Evolutionary conservation across 306 rosid genomes (phyloP).

Genomic region (Trichosanthes truncata): DNA sequence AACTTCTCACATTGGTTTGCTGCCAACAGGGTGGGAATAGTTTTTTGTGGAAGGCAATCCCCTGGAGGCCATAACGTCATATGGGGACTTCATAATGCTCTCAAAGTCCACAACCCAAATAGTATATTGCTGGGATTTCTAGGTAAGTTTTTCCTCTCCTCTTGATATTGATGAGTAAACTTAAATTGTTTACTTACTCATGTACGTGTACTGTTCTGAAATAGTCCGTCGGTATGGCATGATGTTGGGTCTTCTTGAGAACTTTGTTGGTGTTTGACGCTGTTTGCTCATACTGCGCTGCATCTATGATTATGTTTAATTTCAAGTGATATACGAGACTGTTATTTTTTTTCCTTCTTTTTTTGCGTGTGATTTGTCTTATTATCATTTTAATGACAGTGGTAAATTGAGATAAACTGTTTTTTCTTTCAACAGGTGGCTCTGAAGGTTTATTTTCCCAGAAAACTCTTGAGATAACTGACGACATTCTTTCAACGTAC

Average conservation of each 20-base stretch:
- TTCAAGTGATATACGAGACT: not conserved
- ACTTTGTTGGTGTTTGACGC: not conserved
- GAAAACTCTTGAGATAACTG: conserved; percentile 83
- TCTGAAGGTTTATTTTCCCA: conserved; percentile 91
- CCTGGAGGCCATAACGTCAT: conserved; percentile 98
- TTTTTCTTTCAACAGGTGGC: conserved; percentile 54
- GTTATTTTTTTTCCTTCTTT: too few species aligned
- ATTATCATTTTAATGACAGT: not conserved
- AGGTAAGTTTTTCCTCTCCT: conserved; percentile 30
- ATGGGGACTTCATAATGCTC: conserved; percentile 85
- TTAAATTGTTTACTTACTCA: not conserved
- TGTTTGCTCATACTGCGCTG: not conserved
- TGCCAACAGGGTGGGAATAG: conserved; percentile 68
- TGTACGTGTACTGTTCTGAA: not conserved
- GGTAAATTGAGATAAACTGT: conserved; percentile 6
- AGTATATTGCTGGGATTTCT: conserved; percentile 80
- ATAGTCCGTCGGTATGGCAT: not conserved
- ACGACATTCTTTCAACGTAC: conserved; percentile 63
- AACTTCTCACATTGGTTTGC: not conserved
- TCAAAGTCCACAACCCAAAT: conserved; percentile 67
- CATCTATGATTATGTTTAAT: not conserved
- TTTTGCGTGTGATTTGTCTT: not conserved
- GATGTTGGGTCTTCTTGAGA: not conserved
- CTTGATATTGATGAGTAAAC: not conserved
- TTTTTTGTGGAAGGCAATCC: conserved; percentile 95